phyloP scores from a whole-genome alignment of 208 protist genomes.

The Wallacemonas rigidus region DNA sequence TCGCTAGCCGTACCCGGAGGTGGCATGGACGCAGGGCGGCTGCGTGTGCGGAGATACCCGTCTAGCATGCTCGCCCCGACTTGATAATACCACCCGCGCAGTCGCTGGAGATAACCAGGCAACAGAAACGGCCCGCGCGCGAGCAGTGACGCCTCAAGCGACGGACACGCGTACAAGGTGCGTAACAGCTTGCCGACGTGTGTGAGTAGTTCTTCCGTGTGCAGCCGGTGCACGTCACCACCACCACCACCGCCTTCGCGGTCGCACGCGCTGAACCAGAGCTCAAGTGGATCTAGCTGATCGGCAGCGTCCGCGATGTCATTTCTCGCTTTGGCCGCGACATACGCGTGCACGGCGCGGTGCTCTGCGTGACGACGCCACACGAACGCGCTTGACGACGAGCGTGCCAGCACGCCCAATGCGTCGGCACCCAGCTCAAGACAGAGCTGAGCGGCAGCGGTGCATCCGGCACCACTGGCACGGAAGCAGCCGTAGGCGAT shows the following conservation, averaged over 20 bases:
- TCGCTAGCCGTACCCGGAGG: not conserved
- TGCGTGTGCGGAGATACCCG: not conserved
- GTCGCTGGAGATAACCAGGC: conserved; percentile 1
- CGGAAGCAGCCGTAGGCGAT: conserved; percentile 28
- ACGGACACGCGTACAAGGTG: conserved; percentile 9
- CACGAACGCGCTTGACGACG: conserved; percentile 25
- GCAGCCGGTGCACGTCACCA: not conserved
- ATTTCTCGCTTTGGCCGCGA: conserved; percentile 16
- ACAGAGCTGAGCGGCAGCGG: conserved; percentile 39
- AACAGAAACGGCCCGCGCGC: conserved; percentile 10
- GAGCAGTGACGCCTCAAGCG: conserved; percentile 2
- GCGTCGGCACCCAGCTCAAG: conserved; percentile 42
- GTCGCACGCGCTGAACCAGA: not conserved
- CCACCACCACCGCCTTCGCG: not conserved
- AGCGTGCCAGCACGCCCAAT: not conserved
- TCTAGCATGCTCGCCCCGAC: not conserved
- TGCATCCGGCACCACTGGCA: conserved; percentile 13
- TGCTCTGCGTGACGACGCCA: conserved; percentile 11
- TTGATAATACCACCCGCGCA: conserved; percentile 15
- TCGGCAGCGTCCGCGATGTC: not conserved
- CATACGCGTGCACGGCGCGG: not conserved
- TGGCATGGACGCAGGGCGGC: no score
- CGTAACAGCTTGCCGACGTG: conserved; percentile 9
- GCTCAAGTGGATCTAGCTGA: conserved; percentile 1
- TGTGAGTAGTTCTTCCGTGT: conserved; percentile 13